Conservation (phyloP, 2,329 filamentous ascomycete genomes). For the Westerdykella sp. region DNA sequence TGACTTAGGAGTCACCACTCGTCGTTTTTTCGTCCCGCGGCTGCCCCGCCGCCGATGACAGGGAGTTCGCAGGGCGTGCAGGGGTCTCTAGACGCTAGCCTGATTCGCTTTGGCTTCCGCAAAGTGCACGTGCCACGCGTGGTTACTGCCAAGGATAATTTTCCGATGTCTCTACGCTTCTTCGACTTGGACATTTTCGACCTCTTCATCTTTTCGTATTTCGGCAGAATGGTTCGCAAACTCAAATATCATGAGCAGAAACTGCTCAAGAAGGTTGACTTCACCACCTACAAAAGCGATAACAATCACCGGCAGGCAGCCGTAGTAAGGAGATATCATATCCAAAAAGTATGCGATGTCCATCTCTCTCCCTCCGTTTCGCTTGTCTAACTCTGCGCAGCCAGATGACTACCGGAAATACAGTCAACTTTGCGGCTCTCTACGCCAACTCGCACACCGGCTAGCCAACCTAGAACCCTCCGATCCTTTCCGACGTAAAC, state of each 20-base stretch:
- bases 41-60: too few species aligned
- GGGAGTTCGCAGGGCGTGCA: too few species aligned
- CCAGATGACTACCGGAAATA: slow-evolving; percentile 68
- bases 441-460: slow-evolving; percentile 83
- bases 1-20: too few species aligned
- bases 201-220: background rate
- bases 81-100: too few species aligned
- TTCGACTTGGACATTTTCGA: background rate
- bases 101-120: too few species aligned
- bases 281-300: slow-evolving; percentile 89
- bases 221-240: slow-evolving; percentile 72
- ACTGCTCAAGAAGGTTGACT: slow-evolving; percentile 86
- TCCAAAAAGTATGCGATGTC: slow-evolving; percentile 55
- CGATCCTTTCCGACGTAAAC: slow-evolving; percentile 70
- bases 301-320: slow-evolving; percentile 75
- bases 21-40: too few species aligned
- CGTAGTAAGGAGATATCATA: slow-evolving; percentile 79
- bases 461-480: slow-evolving; percentile 75
- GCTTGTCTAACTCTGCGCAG: slow-evolving; percentile 5
- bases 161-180: too few species aligned
- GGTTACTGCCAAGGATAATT: too few species aligned
- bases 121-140: too few species aligned
- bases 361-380: background rate
- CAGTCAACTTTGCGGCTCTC: slow-evolving; percentile 50
- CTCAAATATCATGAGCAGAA: slow-evolving; percentile 97